phyloP scores from a whole-genome alignment of 2,329 filamentous ascomycete genomes.

The Tympanopsis confertula region DNA sequence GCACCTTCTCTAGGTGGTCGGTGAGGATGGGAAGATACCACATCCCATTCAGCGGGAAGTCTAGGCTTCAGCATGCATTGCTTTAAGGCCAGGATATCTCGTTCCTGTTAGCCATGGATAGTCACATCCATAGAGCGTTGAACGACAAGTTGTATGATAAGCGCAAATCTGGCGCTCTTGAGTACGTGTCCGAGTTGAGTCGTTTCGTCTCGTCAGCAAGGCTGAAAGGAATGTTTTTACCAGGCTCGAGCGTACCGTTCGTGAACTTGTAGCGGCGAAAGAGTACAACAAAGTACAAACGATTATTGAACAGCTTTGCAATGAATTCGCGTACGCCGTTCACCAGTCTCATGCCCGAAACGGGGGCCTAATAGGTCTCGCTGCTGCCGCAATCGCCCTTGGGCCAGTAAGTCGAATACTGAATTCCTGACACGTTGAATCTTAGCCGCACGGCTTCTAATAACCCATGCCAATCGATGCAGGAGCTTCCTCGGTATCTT shows the following conservation, averaged over 20 bases:
- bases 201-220: not conserved
- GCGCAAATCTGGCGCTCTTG: slow-evolving; percentile 87
- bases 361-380: slow-evolving; percentile 87
- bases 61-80: not conserved
- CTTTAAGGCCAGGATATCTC: not conserved
- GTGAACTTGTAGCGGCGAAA: slow-evolving; percentile 65
- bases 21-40: too few relatives aligned
- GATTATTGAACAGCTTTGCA: slow-evolving; percentile 90
- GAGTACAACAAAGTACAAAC: slow-evolving; percentile 73
- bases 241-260: slow-evolving; percentile 82
- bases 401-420: slow-evolving; percentile 59
- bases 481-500: slow-evolving; percentile 87
- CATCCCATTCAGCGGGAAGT: too few relatives aligned
- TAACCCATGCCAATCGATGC: slow-evolving; percentile 5
- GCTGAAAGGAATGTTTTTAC: slow-evolving; percentile 2
- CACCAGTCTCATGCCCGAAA: slow-evolving; percentile 94
- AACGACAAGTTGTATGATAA: slow-evolving; percentile 99
- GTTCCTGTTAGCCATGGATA: slow-evolving; percentile 54
- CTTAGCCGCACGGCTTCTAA: not conserved
- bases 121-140: slow-evolving; percentile 75
- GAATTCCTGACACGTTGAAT: not conserved
- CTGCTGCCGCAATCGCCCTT: slow-evolving; percentile 88
- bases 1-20: too few relatives aligned
- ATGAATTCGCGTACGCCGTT: slow-evolving; percentile 94
- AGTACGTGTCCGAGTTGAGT: slow-evolving; percentile 54